These are phyloP conservation scores for Euryodendron excelsum DNA, from an alignment of 148 eudicot species.

Conservation along the genomic window DNA sequence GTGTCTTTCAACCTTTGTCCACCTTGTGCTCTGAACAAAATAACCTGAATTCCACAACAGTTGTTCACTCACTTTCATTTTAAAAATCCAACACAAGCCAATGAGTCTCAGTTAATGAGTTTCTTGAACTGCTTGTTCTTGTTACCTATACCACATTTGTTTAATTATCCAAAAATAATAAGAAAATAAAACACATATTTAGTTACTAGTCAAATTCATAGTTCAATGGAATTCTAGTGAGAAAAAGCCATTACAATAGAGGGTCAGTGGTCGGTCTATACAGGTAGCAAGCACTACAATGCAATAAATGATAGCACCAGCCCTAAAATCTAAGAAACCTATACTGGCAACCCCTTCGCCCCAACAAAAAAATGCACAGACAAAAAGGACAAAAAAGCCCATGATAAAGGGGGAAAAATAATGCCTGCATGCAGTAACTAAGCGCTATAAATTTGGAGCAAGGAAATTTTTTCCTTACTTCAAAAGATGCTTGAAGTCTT, in stretches of 20 bases:
- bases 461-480: constrained; percentile 48
- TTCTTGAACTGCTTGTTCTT: not conserved
- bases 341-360: too few species aligned
- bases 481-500: constrained; percentile 87
- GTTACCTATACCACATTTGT: not conserved
- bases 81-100: not conserved
- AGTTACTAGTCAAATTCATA: not conserved
- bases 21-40: not conserved
- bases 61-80: not conserved
- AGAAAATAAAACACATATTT: not conserved
- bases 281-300: not conserved
- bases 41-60: not conserved
- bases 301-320: not conserved
- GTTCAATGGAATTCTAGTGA: not conserved
- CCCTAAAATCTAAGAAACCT: not conserved
- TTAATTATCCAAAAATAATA: not conserved
- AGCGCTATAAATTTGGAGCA: not conserved
- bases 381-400: not conserved
- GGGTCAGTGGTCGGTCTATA: not conserved
- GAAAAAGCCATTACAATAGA: not conserved
- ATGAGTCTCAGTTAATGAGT: too few species aligned
- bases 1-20: not conserved
- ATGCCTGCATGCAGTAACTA: not conserved
- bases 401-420: not conserved
- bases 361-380: too few species aligned